These are phyloP conservation scores for Baorangia bicolor DNA, from an alignment of 768 basidiomycete genomes.

Conservation along the genomic window DNA sequence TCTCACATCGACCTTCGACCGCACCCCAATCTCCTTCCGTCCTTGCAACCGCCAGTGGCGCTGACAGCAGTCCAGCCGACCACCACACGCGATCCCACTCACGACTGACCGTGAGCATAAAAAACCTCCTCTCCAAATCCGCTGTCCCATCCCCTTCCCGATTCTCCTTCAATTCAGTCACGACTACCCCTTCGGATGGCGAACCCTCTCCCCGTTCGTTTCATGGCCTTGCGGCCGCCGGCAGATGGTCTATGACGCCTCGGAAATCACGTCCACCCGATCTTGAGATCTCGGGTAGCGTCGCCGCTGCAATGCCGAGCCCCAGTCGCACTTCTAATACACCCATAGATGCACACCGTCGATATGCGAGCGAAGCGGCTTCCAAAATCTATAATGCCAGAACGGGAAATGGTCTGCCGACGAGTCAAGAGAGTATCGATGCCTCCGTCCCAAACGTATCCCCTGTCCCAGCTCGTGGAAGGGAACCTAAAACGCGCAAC, in stretches of 20 bases:
- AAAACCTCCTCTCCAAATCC: slow-evolving; percentile 38
- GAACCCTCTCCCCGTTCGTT: slow-evolving; percentile 12
- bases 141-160: slow-evolving; percentile 23
- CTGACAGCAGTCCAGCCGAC: slow-evolving; percentile 2
- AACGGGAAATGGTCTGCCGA: neutral
- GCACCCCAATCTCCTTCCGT: slow-evolving; percentile 9
- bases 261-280: slow-evolving; percentile 26
- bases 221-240: neutral
- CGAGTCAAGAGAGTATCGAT: slow-evolving; percentile 16
- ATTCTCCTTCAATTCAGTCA: slow-evolving; percentile 18
- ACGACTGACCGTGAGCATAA: slow-evolving; percentile 30
- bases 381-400: slow-evolving; percentile 1
- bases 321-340: neutral
- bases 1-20: slow-evolving; percentile 19
- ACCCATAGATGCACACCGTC: slow-evolving; percentile 19
- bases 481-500: slow-evolving; percentile 27
- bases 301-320: neutral
- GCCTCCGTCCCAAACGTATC: slow-evolving; percentile 1
- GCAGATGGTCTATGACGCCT: slow-evolving; percentile 17
- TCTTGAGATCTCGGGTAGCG: slow-evolving; percentile 18
- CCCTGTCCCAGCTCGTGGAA: neutral
- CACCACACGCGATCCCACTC: slow-evolving; percentile 15
- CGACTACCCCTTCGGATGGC: slow-evolving; percentile 5
- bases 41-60: neutral
- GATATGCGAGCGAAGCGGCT: slow-evolving; percentile 16